These are phyloP conservation scores for Blastomyces emzantsi DNA, from an alignment of 2,329 filamentous ascomycete genomes.

Conservation along the genomic window DNA sequence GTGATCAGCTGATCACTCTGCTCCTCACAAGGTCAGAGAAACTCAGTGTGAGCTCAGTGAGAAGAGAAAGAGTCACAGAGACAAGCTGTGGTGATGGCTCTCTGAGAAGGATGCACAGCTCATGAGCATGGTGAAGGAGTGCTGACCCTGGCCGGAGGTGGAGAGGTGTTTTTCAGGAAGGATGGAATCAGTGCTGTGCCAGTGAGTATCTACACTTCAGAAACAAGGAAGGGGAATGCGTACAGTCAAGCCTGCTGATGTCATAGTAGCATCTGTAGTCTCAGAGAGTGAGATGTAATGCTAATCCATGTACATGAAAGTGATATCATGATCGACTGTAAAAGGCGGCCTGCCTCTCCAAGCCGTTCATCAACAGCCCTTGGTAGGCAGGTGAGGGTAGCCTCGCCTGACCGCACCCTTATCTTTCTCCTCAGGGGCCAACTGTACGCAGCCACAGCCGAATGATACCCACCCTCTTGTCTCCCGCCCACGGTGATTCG, in stretches of 20 bases:
- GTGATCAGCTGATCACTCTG: not conserved
- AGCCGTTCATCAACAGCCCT: not conserved
- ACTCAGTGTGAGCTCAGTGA: not conserved
- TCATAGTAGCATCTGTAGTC: not conserved
- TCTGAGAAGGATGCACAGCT: constrained; percentile 1
- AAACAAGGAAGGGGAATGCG: not conserved
- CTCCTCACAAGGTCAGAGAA: not conserved
- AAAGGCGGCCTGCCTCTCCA: not conserved
- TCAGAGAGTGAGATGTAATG: not conserved
- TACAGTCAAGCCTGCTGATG: not conserved
- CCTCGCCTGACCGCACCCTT: too few species aligned
- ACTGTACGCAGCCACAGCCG: not conserved
- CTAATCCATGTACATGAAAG: not conserved
- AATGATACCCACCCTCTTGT: not conserved
- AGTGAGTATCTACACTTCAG: not conserved
- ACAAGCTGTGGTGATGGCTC: constrained; percentile 1
- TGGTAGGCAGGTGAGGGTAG: not conserved
- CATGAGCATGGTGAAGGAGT: constrained; percentile 8
- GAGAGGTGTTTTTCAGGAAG: constrained; percentile 8
- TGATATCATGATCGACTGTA: not conserved
- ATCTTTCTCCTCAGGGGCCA: too few species aligned
- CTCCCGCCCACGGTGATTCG: not conserved
- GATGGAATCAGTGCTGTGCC: constrained; percentile 3
- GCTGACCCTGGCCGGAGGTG: constrained; percentile 7
- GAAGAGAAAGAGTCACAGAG: constrained; percentile 4